These are phyloP conservation scores for Logfia minima DNA, from an alignment of 129 eudicot species.

Conservation along the genomic window DNA sequence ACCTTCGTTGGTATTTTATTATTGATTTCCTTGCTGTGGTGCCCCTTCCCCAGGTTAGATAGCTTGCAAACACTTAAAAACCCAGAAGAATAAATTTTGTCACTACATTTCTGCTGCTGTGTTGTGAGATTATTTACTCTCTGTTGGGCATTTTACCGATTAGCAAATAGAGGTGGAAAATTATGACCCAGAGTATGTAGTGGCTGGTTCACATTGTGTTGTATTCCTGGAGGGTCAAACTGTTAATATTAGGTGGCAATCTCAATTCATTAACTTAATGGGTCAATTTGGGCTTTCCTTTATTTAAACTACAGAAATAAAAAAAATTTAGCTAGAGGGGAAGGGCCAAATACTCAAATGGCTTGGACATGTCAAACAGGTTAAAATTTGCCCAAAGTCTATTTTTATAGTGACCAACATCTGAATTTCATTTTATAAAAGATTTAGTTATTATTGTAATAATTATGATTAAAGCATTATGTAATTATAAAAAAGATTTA, in stretches of 20 bases:
- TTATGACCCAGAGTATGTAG: background rate
- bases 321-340: background rate
- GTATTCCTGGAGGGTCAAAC: background rate
- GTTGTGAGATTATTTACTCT: conserved; percentile 22
- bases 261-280: background rate
- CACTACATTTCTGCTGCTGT: conserved; percentile 8
- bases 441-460: background rate
- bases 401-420: background rate
- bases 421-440: background rate
- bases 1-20: conserved; percentile 68
- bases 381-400: background rate
- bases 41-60: conserved; percentile 86
- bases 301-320: background rate
- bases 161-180: background rate
- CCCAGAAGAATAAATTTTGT: background rate
- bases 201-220: background rate
- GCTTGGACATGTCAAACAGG: background rate
- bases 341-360: background rate
- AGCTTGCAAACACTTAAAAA: background rate
- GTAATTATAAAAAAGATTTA: background rate
- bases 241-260: background rate
- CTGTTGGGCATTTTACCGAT: conserved; percentile 14
- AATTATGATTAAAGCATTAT: background rate
- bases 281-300: background rate
- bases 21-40: conserved; percentile 83